Conservation (phyloP, 2,329 filamentous ascomycete species). For the Escovopsis sp. region DNA sequence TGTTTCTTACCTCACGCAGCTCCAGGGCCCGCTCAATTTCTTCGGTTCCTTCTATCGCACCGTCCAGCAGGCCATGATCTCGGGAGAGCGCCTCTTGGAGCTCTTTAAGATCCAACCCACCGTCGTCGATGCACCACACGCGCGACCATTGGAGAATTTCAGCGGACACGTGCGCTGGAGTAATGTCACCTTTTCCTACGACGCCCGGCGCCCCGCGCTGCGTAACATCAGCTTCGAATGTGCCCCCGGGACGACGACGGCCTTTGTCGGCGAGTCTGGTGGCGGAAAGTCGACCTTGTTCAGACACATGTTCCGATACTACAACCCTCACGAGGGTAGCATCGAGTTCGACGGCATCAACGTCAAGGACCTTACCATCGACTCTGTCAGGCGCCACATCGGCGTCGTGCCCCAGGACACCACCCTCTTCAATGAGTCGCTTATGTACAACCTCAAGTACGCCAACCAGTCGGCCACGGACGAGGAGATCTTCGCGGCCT, state of each 20-base stretch:
- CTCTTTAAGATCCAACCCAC: slow-evolving; percentile 93
- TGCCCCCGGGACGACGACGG: slow-evolving; percentile 79
- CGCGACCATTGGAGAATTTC: slow-evolving; percentile 48
- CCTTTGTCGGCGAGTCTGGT: slow-evolving; percentile 89
- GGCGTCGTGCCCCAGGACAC: slow-evolving; percentile 96
- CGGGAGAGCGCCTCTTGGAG: slow-evolving; percentile 85
- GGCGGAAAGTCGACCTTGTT: slow-evolving; percentile 96
- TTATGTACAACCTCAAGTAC: slow-evolving; percentile 92
- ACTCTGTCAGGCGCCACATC: slow-evolving; percentile 81
- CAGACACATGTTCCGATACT: slow-evolving; percentile 90
- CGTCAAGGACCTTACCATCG: slow-evolving; percentile 76
- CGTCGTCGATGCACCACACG: slow-evolving; percentile 62
- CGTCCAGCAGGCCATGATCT: slow-evolving; percentile 94
- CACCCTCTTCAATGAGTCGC: slow-evolving; percentile 80
- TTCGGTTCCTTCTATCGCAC: slow-evolving; percentile 93
- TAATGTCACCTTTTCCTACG: slow-evolving; percentile 82
- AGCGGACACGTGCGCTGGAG: slow-evolving; percentile 74
- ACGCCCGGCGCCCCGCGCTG: slow-evolving; percentile 70
- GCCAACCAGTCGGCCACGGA: slow-evolving; percentile 69
- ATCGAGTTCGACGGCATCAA: slow-evolving; percentile 77
- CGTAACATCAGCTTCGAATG: slow-evolving; percentile 76
- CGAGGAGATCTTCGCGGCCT: slow-evolving; percentile 69
- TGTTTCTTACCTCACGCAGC: slow-evolving; percentile 63
- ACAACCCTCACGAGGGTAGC: slow-evolving; percentile 65
- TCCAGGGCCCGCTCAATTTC: slow-evolving; percentile 70